Base-by-base conservation (phyloP, 2,329 filamentous ascomycete genomes). In the Hypoxylon sp. region DNA sequence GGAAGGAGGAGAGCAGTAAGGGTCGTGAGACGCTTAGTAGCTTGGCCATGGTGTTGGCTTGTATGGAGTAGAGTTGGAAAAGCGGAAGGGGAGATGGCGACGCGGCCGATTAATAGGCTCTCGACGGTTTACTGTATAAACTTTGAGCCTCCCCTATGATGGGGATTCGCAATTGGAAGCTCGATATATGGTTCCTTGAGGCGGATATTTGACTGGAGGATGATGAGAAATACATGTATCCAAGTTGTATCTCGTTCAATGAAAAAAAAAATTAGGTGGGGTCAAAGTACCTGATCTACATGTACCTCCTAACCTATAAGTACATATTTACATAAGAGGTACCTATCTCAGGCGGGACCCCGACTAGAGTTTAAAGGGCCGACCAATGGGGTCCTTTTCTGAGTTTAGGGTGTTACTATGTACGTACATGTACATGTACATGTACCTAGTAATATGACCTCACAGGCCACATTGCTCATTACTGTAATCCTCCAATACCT, bases 391-490 rank as follows among this genome's bases (percentile, higher is more conserved):
- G n/a, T 37, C 14, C 14, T 5, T 37, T 11, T 11, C 5, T 37
- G 33, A 13, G 33, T 35, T 26, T 26, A 13, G 10, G 33, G 33
- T 10, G 11, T 3, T 11, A 37, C 13, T n/a, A n/a, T n/a, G n/a
- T n/a, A n/a, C n/a, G 35, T 39, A 39, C 5, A 39, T 26, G n/a
- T 22, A 39, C 51, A 31, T 42, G 39, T 35, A 22, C 11, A 10
- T 42, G 9, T 8, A 31, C 22, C 3, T 29, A 65, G 65, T 70
- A 70, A 68, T 68, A 70, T 70, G 68, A 70, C 65, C 68, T 70
- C 68, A 70, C 68, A 67, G 65, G 54, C 65, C 68, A 70, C 68
- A 65, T 65, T 44, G 54, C 53, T 26, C 48, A 63, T 67, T 67
- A 59, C 58, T 57, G 50, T 62, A 67, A 50, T 48, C 11, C 29